Conservation (phyloP, 106 monocot genomes). For the Xerophyta viscosa region DNA sequence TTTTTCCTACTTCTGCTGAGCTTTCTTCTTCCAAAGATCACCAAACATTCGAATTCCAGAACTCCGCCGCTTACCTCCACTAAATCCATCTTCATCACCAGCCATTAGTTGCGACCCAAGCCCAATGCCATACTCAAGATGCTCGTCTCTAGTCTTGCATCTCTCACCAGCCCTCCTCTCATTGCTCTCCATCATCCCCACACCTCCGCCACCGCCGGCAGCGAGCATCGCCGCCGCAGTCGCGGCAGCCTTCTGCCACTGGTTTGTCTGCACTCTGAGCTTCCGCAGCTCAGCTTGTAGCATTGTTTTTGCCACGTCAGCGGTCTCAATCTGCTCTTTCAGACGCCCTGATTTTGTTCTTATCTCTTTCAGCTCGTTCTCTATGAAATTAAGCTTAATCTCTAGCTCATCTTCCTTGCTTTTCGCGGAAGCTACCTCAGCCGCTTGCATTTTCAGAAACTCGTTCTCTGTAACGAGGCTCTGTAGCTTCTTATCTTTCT, state of each 20-base stretch:
- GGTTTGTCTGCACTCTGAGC: constrained; percentile 69
- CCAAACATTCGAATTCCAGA: constrained; percentile 62
- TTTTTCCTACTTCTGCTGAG: constrained; percentile 33
- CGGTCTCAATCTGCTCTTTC: constrained; percentile 39
- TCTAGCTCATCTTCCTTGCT: constrained; percentile 45
- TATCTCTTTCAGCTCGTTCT: constrained; percentile 35
- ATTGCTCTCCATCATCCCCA: background rate
- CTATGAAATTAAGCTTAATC: constrained; percentile 21
- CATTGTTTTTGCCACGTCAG: constrained; percentile 23
- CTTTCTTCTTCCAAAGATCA: constrained; percentile 89
- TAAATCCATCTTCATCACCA: constrained; percentile 9
- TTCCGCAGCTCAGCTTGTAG: constrained; percentile 56
- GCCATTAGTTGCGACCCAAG: constrained; percentile 33
- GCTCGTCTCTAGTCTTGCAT: constrained; percentile 57
- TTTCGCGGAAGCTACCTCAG: constrained; percentile 9
- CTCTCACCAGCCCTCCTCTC: constrained; percentile 32
- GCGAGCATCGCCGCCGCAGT: constrained; percentile 55
- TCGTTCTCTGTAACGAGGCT: constrained; percentile 21
- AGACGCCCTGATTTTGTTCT: constrained; percentile 20
- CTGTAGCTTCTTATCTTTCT: constrained; percentile 34
- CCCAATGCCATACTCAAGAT: constrained; percentile 6
- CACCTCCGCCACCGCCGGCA: background rate
- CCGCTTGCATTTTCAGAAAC: constrained; percentile 29
- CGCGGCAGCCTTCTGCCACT: constrained; percentile 92
- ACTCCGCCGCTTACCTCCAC: constrained; percentile 35